These are phyloP conservation scores for Arthrobotrys musiformis DNA, from an alignment of 2,329 filamentous ascomycete species.

Conservation along the genomic window DNA sequence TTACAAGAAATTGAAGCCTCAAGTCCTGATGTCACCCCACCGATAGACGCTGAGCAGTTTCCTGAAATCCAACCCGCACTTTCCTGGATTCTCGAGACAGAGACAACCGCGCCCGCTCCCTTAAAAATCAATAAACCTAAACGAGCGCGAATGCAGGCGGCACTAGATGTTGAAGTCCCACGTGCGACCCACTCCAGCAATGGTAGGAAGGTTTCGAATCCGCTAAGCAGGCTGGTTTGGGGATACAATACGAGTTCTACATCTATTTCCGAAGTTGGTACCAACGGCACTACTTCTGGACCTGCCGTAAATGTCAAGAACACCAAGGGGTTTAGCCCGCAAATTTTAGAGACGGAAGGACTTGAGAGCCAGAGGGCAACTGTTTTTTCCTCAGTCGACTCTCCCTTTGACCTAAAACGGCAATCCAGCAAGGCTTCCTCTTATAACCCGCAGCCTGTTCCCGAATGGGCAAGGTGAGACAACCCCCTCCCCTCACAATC, in stretches of 20 bases:
- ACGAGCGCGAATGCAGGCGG: conserved; percentile 54
- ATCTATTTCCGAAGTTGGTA: conserved; percentile 29
- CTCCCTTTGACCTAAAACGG: conserved; percentile 31
- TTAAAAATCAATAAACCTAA: conserved; percentile 53
- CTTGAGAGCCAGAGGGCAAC: conserved; percentile 50
- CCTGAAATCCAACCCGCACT: conserved; percentile 54
- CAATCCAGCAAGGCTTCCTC: conserved; percentile 50
- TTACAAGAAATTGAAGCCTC: conserved; percentile 44
- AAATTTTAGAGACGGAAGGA: conserved; percentile 35
- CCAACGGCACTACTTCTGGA: conserved; percentile 20
- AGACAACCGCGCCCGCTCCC: conserved; percentile 45
- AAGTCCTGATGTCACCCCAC: conserved; percentile 50
- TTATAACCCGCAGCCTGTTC: conserved; percentile 51
- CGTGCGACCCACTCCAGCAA: conserved; percentile 39
- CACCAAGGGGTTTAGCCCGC: conserved; percentile 46
- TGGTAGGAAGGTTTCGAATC: conserved; percentile 26
- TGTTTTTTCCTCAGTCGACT: conserved; percentile 35
- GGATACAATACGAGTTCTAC: conserved; percentile 33
- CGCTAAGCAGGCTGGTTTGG: conserved; percentile 12
- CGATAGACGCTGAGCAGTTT: conserved; percentile 53
- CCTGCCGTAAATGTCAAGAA: conserved; percentile 50
- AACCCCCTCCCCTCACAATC: conserved; percentile 35
- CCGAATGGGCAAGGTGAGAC: conserved; percentile 56
- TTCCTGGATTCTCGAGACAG: conserved; percentile 54
- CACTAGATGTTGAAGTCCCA: conserved; percentile 40